These are phyloP conservation scores for Chlamydomonas applanata DNA, from an alignment of 139 green algal genomes.

Conservation along the genomic window DNA sequence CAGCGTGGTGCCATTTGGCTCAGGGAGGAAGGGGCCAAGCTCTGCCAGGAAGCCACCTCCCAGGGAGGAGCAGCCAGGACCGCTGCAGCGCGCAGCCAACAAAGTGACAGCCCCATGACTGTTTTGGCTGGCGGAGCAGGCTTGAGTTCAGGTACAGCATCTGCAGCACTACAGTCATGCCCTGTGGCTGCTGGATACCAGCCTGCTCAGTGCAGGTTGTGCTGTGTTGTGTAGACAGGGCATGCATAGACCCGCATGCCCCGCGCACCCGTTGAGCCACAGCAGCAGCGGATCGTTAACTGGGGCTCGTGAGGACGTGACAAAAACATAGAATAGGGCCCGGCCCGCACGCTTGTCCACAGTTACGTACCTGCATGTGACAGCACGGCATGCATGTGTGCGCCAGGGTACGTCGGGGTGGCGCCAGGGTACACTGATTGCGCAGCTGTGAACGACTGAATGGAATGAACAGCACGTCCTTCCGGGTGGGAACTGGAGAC, in stretches of 20 bases:
- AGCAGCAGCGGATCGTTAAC: constrained; percentile 57
- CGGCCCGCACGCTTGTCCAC: constrained; percentile 69
- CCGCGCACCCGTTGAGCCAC: constrained; percentile 76
- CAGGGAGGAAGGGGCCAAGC: constrained; percentile 79
- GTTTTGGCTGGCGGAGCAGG: too few relatives aligned
- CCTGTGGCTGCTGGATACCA: too few relatives aligned
- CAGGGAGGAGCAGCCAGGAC: constrained; percentile 80
- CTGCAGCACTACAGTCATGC: too few relatives aligned
- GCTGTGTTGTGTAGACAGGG: too few relatives aligned
- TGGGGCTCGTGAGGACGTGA: constrained; percentile 27
- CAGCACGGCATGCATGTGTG: not conserved
- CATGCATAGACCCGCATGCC: too few relatives aligned
- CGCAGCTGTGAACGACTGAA: not conserved
- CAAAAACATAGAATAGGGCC: constrained; percentile 74
- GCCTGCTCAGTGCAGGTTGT: too few relatives aligned
- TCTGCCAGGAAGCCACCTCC: constrained; percentile 83
- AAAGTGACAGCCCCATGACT: too few relatives aligned
- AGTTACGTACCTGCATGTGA: constrained; percentile 67
- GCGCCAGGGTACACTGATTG: too few relatives aligned
- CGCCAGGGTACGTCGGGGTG: too few relatives aligned
- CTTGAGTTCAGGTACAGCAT: too few relatives aligned
- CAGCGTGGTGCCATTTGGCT: constrained; percentile 29
- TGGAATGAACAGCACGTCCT: too few relatives aligned
- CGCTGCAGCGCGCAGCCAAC: constrained; percentile 57
- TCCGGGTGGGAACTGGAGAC: too few relatives aligned